Base-by-base conservation (phyloP, 352 stramenopile species). In the Phytophthora europaea region DNA sequence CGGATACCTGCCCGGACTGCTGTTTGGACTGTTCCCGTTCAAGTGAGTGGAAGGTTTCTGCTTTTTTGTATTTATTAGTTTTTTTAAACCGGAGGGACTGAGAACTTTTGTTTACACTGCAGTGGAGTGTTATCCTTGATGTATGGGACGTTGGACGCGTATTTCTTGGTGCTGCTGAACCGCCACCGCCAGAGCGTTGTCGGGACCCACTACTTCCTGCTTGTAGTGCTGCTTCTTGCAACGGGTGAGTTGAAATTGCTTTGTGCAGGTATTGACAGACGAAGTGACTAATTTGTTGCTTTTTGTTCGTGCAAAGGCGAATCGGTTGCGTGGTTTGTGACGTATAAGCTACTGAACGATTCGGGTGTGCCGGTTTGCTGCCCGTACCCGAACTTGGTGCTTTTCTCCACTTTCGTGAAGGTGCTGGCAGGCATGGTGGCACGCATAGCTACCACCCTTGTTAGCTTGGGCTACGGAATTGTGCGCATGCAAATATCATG, bases 11-110 rank as follows among this genome's bases (percentile, higher is more conserved):
- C 91, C 91, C 2, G 89, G 83, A 20, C 67, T 96, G 38, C 78
- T 96, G 33, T 95, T 87, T 38, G 91, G 90, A 18, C 79, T 96
- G 33, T 90, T 93, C 60, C 89, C 87, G 10, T 96, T 97, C 82
- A 95, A 89, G 90, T 97, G 78, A 53, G 78, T 82, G 31, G 20
- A 45, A n/a, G 38, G 18, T 45, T n/a, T 45, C 28, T 31, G 28
- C 28, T 16, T 45, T 45, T n/a, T 45, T 45, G 13, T 45, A 15
- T n/a, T 45, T 7, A 18, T 45, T 45, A 45, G 13, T 5, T 5
- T 45, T n/a, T 51, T 12, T 22, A 55, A 26, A 2, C 23, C 23
- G 23, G 23, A 26, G 23, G 18, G 47, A 23, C 48, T 67, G 16
- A 61, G 36, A 23, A 9, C 16, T 73, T 48, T 61, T 56, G 61